phyloP scores from a whole-genome alignment of 176 grass and related monocot genomes.

The Eleusine coracana region DNA sequence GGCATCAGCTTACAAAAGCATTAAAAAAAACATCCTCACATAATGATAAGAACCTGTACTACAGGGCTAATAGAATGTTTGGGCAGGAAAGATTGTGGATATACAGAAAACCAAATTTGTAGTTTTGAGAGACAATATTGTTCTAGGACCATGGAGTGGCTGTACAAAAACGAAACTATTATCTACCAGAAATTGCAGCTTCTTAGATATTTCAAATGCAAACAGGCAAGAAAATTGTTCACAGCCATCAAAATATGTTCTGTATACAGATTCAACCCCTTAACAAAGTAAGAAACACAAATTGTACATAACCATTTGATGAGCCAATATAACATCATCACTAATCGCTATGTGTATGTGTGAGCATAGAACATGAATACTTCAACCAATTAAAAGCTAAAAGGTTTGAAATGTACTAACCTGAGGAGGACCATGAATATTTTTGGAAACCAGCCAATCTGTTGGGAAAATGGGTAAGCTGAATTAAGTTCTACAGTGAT shows the following conservation, averaged over 20 bases:
- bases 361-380: conserved; percentile 17
- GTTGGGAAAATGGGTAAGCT: conserved; percentile 20
- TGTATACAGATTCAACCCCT: neutral
- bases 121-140: neutral
- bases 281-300: neutral
- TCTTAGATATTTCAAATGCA: neutral
- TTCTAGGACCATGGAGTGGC: neutral
- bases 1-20: neutral
- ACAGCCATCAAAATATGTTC: neutral
- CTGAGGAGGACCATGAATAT: conserved; percentile 59
- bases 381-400: conserved; percentile 17
- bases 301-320: conserved; percentile 6
- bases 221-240: neutral
- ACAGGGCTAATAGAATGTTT: neutral
- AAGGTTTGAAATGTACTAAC: conserved; percentile 36
- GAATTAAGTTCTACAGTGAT: neutral
- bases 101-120: neutral
- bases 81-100: neutral
- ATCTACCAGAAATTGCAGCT: neutral
- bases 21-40: neutral
- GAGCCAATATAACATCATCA: conserved; percentile 7
- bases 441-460: conserved; percentile 59
- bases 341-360: neutral
- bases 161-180: conserved; percentile 11
- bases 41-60: neutral